A percentile compares a stretch with the other conserved stretches of the same genome.
phyloP scores from a whole-genome alignment of 176 grass and related monocot genomes.

The Dendrocalamus sinicus region DNA sequence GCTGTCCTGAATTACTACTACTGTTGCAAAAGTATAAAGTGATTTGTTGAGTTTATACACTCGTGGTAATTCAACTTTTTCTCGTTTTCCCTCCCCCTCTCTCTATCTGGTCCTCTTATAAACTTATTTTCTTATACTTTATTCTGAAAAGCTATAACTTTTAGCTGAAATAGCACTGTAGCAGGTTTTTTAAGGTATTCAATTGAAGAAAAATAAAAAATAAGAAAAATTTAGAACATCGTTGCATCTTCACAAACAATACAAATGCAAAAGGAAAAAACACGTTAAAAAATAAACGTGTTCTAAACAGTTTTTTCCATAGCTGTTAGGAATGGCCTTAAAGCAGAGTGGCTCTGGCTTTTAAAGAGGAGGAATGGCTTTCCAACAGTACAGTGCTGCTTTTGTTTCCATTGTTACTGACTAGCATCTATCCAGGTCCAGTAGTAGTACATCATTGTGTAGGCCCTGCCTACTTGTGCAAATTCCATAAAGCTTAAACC shows the following conservation, averaged over 20 bases:
- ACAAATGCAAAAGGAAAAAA: too few species aligned
- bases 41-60: not conserved
- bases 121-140: conserved; percentile 14
- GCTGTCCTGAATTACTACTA: not conserved
- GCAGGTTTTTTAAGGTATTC: too few species aligned
- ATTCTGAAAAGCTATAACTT: too few species aligned
- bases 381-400: not conserved
- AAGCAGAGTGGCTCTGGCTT: too few species aligned
- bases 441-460: not conserved
- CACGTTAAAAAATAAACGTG: too few species aligned
- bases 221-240: too few species aligned
- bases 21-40: conserved; percentile 27
- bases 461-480: not conserved
- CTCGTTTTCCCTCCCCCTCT: not conserved
- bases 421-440: not conserved
- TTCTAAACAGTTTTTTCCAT: too few species aligned
- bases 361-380: not conserved
- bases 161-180: too few species aligned
- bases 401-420: conserved; percentile 18
- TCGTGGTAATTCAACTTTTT: conserved; percentile 32
- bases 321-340: too few species aligned
- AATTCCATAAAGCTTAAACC: too few species aligned
- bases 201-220: too few species aligned
- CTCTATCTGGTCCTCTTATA: conserved; percentile 3
- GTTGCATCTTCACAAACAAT: too few species aligned